A percentile compares a stretch with the other conserved stretches of the same genome.
These are phyloP conservation scores for Carex scoparia DNA, from an alignment of 176 grass and related monocot genomes.

Conservation along the genomic window DNA sequence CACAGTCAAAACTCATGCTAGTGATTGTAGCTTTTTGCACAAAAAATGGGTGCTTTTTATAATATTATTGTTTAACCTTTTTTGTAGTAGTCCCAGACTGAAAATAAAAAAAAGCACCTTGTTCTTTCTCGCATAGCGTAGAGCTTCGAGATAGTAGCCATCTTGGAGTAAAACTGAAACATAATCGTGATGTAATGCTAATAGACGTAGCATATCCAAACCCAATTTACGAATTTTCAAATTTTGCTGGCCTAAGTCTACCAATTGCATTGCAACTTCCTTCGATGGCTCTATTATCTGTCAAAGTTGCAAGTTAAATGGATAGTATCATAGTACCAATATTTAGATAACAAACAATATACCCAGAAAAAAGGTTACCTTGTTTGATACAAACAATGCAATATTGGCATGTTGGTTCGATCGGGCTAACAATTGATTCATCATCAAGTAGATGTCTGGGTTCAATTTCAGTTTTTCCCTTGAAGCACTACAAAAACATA, in stretches of 20 bases:
- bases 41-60: not conserved
- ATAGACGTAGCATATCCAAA: conserved; percentile 76
- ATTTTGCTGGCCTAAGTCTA: conserved; percentile 58
- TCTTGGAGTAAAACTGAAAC: conserved; percentile 65
- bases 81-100: not conserved
- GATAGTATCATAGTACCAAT: not conserved
- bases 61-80: not conserved
- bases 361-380: conserved; percentile 41
- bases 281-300: conserved; percentile 94
- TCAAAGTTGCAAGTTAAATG: conserved; percentile 3
- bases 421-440: conserved; percentile 47
- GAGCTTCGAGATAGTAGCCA: conserved; percentile 76
- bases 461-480: conserved; percentile 66
- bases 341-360: conserved; percentile 23
- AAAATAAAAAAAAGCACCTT: conserved; percentile 42
- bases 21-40: not conserved
- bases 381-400: conserved; percentile 72
- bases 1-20: not conserved
- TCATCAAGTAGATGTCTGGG: conserved; percentile 66
- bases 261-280: conserved; percentile 82
- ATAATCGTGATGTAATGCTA: conserved; percentile 77
- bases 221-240: conserved; percentile 56
- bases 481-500: conserved; percentile 51
- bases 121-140: conserved; percentile 80
- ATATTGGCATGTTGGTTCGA: conserved; percentile 62